Evolutionary conservation across 1,284 basidiomycete genomes (phyloP).

Genomic region (Violaceomyces palustris): DNA sequence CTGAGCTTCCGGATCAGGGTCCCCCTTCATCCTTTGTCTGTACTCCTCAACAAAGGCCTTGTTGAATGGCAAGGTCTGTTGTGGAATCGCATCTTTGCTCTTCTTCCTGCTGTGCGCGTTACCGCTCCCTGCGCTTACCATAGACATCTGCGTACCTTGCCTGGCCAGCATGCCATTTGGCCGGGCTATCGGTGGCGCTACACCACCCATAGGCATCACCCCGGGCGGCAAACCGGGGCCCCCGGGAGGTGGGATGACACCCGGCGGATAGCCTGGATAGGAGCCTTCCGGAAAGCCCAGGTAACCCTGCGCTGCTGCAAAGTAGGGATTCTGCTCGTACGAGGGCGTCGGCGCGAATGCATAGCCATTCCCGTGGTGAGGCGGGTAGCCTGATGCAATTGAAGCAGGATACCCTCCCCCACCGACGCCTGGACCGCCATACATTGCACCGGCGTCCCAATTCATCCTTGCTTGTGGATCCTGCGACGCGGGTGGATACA

Average conservation of each 20-base stretch:
- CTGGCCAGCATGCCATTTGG: conserved; percentile 15
- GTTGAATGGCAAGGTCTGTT: conserved; percentile 58
- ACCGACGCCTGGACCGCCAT: too few species aligned
- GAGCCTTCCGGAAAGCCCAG: conserved; percentile 27
- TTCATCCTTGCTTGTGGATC: too few species aligned
- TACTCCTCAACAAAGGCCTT: conserved; percentile 98
- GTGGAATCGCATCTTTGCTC: conserved; percentile 32
- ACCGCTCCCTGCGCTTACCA: conserved; percentile 20
- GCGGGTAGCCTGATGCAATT: conserved; percentile 21
- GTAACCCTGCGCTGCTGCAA: conserved; percentile 34
- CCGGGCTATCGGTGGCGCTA: neutral
- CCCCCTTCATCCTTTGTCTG: conserved; percentile 89
- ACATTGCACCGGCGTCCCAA: too few species aligned
- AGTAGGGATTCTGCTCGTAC: conserved; percentile 32
- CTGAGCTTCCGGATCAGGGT: conserved; percentile 98
- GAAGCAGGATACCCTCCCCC: too few species aligned
- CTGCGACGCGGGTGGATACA: too few species aligned
- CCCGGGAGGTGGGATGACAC: conserved; percentile 2
- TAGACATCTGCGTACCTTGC: conserved; percentile 25
- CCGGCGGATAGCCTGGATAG: conserved; percentile 22
- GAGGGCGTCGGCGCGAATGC: conserved; percentile 9
- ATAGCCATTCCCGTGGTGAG: conserved; percentile 16
- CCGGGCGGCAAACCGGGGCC: conserved; percentile 3
- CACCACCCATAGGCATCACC: conserved; percentile 18
- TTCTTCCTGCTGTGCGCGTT: conserved; percentile 25